Conservation (phyloP, 768 basidiomycete genomes). For the Pleurotus pulmonarius region DNA sequence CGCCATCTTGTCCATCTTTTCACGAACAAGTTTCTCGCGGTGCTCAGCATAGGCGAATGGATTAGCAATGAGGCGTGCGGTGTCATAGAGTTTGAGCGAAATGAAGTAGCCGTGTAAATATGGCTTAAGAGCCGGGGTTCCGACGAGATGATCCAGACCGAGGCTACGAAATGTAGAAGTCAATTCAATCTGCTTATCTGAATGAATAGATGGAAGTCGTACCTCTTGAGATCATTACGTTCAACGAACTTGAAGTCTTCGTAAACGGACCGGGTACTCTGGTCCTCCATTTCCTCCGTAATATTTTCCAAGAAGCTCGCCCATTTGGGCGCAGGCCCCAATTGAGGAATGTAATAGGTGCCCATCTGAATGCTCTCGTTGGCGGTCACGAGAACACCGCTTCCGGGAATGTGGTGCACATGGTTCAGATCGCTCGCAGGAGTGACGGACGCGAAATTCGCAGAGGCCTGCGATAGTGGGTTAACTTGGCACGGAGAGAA, state of each 20-base stretch:
- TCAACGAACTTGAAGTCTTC: slow-evolving; percentile 98
- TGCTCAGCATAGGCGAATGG: slow-evolving; percentile 95
- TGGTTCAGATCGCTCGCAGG: slow-evolving; percentile 88
- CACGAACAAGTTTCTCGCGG: slow-evolving; percentile 80
- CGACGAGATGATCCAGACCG: slow-evolving; percentile 92
- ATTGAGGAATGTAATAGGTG: slow-evolving; percentile 91
- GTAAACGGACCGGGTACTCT: slow-evolving; percentile 73
- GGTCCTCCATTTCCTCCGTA: slow-evolving; percentile 97
- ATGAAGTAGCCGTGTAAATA: slow-evolving; percentile 99
- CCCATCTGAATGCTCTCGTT: slow-evolving; percentile 98
- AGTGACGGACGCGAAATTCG: slow-evolving; percentile 90
- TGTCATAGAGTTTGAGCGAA: slow-evolving; percentile 92
- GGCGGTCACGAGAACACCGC: slow-evolving; percentile 86
- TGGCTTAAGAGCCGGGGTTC: slow-evolving; percentile 93
- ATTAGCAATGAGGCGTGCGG: slow-evolving; percentile 93
- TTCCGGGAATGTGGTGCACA: slow-evolving; percentile 84
- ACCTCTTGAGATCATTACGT: slow-evolving; percentile 81
- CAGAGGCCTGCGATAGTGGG: slow-evolving; percentile 52
- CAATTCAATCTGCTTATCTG: background rate
- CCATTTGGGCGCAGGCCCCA: slow-evolving; percentile 96
- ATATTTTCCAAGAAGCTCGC: slow-evolving; percentile 97
- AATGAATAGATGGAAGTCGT: slow-evolving; percentile 26
- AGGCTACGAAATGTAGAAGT: slow-evolving; percentile 46
- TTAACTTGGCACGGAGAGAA: background rate
- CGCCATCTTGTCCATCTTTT: slow-evolving; percentile 91